phyloP scores from a whole-genome alignment of 257 asterid genomes.

The Buddleja alternifolia region DNA sequence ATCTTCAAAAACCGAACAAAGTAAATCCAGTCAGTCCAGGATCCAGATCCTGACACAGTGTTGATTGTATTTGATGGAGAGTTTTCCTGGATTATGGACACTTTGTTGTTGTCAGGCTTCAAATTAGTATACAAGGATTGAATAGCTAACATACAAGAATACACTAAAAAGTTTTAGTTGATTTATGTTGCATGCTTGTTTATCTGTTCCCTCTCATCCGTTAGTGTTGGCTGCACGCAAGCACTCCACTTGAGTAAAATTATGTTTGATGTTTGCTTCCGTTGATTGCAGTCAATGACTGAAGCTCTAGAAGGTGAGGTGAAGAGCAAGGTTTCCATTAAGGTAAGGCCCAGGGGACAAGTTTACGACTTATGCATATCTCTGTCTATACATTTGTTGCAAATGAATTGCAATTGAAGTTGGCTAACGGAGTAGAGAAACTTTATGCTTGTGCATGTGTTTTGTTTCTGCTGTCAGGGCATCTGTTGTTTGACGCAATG shows the following conservation, averaged over 20 bases:
- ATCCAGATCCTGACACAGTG: no score
- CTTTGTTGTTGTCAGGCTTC: slow-evolving; percentile 13
- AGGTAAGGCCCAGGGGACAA: slow-evolving; percentile 50
- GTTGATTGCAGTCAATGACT: slow-evolving; percentile 79
- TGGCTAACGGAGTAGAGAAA: slow-evolving; percentile 4
- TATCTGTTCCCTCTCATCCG: slow-evolving; percentile 4
- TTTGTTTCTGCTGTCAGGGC: slow-evolving; percentile 9
- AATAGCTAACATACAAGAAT: not conserved
- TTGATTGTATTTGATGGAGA: not conserved
- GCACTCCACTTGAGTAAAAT: slow-evolving; percentile 6
- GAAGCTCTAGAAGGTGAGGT: slow-evolving; percentile 85
- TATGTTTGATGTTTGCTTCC: slow-evolving; percentile 19
- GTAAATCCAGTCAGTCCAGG: not conserved
- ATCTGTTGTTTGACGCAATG: slow-evolving; percentile 22
- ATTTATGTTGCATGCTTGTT: slow-evolving; percentile 18
- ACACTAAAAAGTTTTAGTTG: slow-evolving; percentile 13
- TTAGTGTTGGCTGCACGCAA: not conserved
- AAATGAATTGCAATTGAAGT: slow-evolving; percentile 15
- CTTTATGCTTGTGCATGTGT: slow-evolving; percentile 6
- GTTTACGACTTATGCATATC: not conserved
- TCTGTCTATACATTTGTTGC: slow-evolving; percentile 3
- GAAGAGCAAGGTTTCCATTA: slow-evolving; percentile 78
- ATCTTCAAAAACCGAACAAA: not conserved
- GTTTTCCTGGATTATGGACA: slow-evolving; percentile 7
- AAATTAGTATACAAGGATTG: not conserved